Conservation (phyloP, 2,329 filamentous ascomycete species). For the Aspergillus neotritici region DNA sequence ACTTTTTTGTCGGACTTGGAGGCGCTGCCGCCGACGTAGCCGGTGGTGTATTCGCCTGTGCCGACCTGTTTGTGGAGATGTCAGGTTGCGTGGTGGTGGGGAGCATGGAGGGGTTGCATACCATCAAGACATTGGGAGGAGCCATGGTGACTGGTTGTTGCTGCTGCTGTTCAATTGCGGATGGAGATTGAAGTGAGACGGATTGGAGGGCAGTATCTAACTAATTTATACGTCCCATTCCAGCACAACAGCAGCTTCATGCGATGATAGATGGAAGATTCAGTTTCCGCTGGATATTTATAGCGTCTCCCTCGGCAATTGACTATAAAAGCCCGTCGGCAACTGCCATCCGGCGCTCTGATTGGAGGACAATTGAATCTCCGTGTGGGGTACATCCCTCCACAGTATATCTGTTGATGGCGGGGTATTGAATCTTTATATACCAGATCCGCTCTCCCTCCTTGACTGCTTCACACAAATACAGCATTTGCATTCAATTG, state of each 20-base stretch:
- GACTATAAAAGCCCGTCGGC: no score
- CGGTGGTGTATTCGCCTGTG: slow-evolving; percentile 94
- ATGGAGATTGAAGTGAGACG: neutral
- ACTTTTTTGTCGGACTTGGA: slow-evolving; percentile 94
- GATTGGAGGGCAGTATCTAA: neutral
- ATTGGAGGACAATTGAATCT: slow-evolving; percentile 6
- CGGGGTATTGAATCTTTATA: no score
- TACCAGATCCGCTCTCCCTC: no score
- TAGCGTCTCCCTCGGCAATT: neutral
- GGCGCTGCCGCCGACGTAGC: slow-evolving; percentile 76
- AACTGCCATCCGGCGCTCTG: neutral
- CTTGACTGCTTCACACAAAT: no score
- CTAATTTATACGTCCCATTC: slow-evolving; percentile 1
- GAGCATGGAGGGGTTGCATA: slow-evolving; percentile 29
- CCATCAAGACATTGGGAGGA: slow-evolving; percentile 65
- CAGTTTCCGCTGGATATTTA: neutral
- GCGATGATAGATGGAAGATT: slow-evolving; percentile 2
- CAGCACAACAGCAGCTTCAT: neutral
- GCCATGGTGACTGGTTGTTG: slow-evolving; percentile 41
- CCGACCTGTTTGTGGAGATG: slow-evolving; percentile 55
- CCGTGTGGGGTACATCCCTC: neutral
- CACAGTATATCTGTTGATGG: no score
- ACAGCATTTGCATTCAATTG: neutral
- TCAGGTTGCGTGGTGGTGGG: slow-evolving; percentile 6
- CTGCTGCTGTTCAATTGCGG: neutral